Evolutionary conservation across 1,139 yeast genomes (phyloP), one percentile per base, ranked within the genome.

Genomic region (Pichia norvegensis): DNA sequence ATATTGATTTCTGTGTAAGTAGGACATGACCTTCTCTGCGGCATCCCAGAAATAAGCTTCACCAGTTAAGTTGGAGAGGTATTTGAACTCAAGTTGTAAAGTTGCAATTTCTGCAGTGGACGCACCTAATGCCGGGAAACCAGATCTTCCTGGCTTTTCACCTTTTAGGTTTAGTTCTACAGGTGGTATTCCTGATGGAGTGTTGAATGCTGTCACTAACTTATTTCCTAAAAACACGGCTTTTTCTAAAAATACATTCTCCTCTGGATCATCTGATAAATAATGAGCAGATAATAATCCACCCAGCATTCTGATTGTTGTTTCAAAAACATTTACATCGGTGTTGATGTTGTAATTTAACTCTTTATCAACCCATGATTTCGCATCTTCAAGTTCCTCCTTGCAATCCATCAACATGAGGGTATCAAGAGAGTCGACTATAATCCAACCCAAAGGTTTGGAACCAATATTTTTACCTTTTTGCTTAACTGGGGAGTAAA

Each of bases 61-160:
- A 20, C 95, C 95, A 0, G 97, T 87, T 49, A 90, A 70, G 48
- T 76, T 74, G 19, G 95, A 72, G 57, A 90, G 69, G 62, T 87
- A 88, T 62, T 87, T 88, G 68, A 90, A 81, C 62, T 90, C 97
- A 57, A 90, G 67, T 65, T 88, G 97, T 51, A 90, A 67, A 1
- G 97, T 85, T 1, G 95, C 78, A 10, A 81, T 95, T 61, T 90
- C 97, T 0, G 97, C 95, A 2, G 96, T 86, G 1, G 95, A 83
- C 14, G 90, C 72, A 4, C 85, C 80, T 14, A 85, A 95, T 41
- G 69, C 67, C 56, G 83, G 90, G 16, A 70, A 81, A 58, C 79
- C 88, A 46, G 76, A 76, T 48, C 66, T 71, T 31, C 77, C 64
- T 4, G 90, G 90, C 52, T 69, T 64, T 4, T 85, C 81, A 0